These are phyloP conservation scores for Coemansia brasiliensis DNA, from an alignment of 192 early-diverging fungal species.

Conservation along the genomic window DNA sequence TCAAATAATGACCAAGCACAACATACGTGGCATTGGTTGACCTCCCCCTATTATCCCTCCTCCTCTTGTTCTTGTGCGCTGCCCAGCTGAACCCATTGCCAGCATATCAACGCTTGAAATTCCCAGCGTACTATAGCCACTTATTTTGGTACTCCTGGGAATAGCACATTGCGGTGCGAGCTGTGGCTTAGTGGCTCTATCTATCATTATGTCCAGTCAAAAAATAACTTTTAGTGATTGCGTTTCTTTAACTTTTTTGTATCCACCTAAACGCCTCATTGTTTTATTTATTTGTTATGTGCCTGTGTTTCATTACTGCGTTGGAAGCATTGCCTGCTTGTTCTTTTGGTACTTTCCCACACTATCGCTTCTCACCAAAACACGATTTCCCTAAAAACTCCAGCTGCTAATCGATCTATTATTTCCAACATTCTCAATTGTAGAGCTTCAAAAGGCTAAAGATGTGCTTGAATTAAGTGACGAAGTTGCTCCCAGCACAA, in stretches of 20 bases:
- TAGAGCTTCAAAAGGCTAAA: conserved; percentile 48
- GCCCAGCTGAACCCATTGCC: too few species aligned
- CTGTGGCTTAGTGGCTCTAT: conserved; percentile 7
- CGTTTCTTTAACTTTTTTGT: background rate
- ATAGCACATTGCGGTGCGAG: background rate
- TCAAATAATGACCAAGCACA: background rate
- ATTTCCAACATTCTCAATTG: background rate
- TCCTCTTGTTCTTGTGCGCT: too few species aligned
- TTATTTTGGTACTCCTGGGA: background rate
- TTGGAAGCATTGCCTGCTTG: background rate
- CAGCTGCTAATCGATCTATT: background rate
- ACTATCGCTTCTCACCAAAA: conserved; percentile 2
- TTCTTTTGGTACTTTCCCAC: conserved; percentile 11
- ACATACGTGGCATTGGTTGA: too few species aligned
- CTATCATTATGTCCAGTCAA: background rate
- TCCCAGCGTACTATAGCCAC: conserved; percentile 5
- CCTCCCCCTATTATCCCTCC: too few species aligned
- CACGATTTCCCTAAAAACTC: background rate
- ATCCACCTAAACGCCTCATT: background rate
- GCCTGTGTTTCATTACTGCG: conserved; percentile 5
- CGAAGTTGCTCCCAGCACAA: conserved; percentile 44
- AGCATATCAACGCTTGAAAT: background rate
- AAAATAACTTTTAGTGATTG: too few species aligned
- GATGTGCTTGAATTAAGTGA: conserved; percentile 44
- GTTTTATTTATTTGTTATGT: conserved; percentile 7